Conservation (phyloP, 768 basidiomycete genomes). For the Auricularia heimuer region DNA sequence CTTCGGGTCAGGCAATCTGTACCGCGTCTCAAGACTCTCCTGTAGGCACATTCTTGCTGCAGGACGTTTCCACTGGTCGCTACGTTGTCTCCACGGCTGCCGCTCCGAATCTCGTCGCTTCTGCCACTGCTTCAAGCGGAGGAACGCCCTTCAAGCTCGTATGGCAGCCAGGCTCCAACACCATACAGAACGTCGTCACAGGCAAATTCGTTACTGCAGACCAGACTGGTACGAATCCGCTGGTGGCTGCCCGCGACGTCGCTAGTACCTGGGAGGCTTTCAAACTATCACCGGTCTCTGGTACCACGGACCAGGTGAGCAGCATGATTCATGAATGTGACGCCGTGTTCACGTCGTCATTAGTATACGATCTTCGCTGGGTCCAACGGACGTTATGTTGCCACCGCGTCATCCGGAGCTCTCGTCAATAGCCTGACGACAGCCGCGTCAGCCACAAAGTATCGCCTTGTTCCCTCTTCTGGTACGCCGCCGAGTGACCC, state of each 20-base stretch:
- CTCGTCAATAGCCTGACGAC: conserved; percentile 10
- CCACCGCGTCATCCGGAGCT: conserved; percentile 16
- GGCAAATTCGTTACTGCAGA: conserved; percentile 26
- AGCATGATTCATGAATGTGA: background rate
- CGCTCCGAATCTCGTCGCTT: conserved; percentile 19
- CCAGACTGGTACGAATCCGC: conserved; percentile 16
- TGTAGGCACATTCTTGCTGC: conserved; percentile 22
- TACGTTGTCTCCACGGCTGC: conserved; percentile 17
- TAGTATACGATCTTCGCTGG: conserved; percentile 23
- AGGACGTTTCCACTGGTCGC: conserved; percentile 15
- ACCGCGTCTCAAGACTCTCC: conserved; percentile 18
- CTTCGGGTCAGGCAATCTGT: conserved; percentile 19
- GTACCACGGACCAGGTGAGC: conserved; percentile 8
- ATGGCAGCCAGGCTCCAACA: conserved; percentile 23
- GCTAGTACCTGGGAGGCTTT: conserved; percentile 24
- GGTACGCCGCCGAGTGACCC: background rate
- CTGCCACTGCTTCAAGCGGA: conserved; percentile 12
- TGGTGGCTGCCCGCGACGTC: conserved; percentile 19
- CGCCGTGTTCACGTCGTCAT: background rate
- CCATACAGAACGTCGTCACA: conserved; percentile 17
- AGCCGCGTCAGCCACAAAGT: background rate
- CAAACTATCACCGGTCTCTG: conserved; percentile 19
- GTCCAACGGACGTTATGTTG: conserved; percentile 22
- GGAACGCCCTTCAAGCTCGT: conserved; percentile 20
- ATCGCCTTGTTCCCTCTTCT: background rate